Conservation (phyloP, 805 yeast genomes). For the Kluyveromyces wickerhamii region DNA sequence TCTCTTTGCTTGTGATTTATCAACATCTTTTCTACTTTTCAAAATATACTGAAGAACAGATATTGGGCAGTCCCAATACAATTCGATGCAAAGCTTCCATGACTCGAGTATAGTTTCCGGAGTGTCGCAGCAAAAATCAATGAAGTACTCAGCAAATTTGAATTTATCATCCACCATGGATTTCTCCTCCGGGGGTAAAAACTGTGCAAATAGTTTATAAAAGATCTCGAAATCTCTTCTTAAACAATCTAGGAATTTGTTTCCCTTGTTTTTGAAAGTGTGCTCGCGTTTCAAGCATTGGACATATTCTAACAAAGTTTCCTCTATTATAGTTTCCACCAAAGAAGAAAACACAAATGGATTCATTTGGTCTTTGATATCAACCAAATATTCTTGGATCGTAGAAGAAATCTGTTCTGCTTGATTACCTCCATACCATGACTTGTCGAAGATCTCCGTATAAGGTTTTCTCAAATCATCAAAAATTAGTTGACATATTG, state of each 20-base stretch:
- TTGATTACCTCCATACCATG: conserved; percentile 58
- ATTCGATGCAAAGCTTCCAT: conserved; percentile 54
- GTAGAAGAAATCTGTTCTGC: conserved; percentile 64
- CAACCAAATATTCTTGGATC: conserved; percentile 63
- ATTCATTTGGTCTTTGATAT: conserved; percentile 46
- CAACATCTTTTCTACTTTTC: conserved; percentile 34
- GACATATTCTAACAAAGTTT: conserved; percentile 42
- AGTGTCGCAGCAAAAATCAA: conserved; percentile 45
- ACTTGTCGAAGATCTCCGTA: conserved; percentile 51
- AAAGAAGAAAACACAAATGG: conserved; percentile 47
- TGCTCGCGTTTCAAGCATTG: conserved; percentile 37
- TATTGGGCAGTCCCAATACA: conserved; percentile 71
- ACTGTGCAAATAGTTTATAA: conserved; percentile 43
- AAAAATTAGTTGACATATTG: conserved; percentile 51
- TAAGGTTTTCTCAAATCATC: conserved; percentile 64
- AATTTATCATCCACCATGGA: conserved; percentile 42
- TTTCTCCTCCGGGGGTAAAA: conserved; percentile 31
- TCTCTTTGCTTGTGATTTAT: conserved; percentile 22
- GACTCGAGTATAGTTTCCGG: conserved; percentile 42
- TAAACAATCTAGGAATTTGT: conserved; percentile 42
- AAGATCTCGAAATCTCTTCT: conserved; percentile 54
- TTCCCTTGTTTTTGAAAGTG: conserved; percentile 36
- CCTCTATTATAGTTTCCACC: conserved; percentile 46
- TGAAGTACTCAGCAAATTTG: conserved; percentile 51
- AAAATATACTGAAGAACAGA: conserved; percentile 61